These are phyloP conservation scores for Populus euphratica DNA, from an alignment of 345 rosid genomes.

Conservation along the genomic window DNA sequence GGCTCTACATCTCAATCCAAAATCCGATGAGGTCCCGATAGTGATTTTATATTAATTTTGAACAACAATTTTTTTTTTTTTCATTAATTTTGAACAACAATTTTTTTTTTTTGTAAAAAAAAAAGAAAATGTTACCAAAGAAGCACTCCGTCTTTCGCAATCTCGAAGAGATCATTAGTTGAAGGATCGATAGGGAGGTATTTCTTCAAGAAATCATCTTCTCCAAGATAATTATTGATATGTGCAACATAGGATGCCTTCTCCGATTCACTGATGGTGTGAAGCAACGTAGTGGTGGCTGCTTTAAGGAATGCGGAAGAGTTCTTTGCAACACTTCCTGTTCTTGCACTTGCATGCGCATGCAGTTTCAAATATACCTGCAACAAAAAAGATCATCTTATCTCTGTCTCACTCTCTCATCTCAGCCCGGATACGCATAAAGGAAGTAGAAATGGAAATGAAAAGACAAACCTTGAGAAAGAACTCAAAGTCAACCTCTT, in stretches of 20 bases:
- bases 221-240: slow-evolving; percentile 81
- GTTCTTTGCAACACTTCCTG: slow-evolving; percentile 72
- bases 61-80: no score
- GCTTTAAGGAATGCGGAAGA: slow-evolving; percentile 93
- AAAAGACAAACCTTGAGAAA: slow-evolving; percentile 57
- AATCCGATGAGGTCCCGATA: no score
- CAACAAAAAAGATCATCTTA: not conserved
- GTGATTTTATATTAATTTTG: no score
- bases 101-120: no score
- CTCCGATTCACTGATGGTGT: slow-evolving; percentile 92
- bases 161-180: slow-evolving; percentile 90
- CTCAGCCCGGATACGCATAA: no score
- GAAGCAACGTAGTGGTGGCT: slow-evolving; percentile 88
- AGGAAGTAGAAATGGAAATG: no score
- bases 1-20: no score
- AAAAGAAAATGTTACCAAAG: slow-evolving; percentile 56
- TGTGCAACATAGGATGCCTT: slow-evolving; percentile 88
- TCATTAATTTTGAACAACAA: no score
- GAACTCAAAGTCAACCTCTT: slow-evolving; percentile 94
- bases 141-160: slow-evolving; percentile 87
- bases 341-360: slow-evolving; percentile 73
- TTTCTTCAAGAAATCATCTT: slow-evolving; percentile 70
- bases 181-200: slow-evolving; percentile 76
- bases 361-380: slow-evolving; percentile 87
- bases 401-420: no score